These are phyloP conservation scores for Pythium grandisporangium DNA, from an alignment of 352 stramenopile genomes.

Conservation along the genomic window DNA sequence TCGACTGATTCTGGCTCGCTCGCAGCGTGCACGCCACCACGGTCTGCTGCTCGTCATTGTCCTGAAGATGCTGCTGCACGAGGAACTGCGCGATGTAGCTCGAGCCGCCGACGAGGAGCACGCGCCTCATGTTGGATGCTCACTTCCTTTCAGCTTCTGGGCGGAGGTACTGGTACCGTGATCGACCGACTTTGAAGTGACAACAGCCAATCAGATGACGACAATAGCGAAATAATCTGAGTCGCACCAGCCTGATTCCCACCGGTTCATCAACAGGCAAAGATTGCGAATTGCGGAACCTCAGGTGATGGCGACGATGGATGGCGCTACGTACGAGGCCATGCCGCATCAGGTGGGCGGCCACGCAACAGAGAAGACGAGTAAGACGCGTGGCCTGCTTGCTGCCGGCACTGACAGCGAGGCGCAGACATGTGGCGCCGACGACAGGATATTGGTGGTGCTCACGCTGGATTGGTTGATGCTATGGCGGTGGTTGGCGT, in stretches of 20 bases:
- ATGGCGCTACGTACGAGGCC: slow-evolving; percentile 20
- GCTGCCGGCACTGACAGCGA: too few species aligned
- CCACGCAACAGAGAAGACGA: slow-evolving; percentile 59
- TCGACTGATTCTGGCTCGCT: too few species aligned
- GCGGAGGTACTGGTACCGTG: too few species aligned
- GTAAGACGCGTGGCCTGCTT: slow-evolving; percentile 18
- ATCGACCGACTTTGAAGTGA: too few species aligned
- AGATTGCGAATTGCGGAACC: background rate
- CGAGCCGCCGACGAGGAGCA: slow-evolving; percentile 46
- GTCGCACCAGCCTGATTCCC: too few species aligned
- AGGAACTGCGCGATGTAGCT: slow-evolving; percentile 69
- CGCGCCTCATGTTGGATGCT: slow-evolving; percentile 13
- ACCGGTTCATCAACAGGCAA: too few species aligned
- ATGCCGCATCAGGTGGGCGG: slow-evolving; percentile 78
- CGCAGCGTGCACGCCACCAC: slow-evolving; percentile 35
- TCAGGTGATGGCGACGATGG: slow-evolving; percentile 2
- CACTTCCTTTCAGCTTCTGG: too few species aligned
- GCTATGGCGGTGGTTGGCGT: background rate
- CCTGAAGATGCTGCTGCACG: slow-evolving; percentile 18
- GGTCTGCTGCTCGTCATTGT: background rate
- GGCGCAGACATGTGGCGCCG: too few species aligned
- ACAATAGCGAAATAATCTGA: too few species aligned
- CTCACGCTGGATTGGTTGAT: slow-evolving; percentile 1
- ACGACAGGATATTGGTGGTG: background rate
- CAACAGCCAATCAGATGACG: too few species aligned